Base-by-base conservation (phyloP, 176 grass and related monocot species). In the Carex pumila region DNA sequence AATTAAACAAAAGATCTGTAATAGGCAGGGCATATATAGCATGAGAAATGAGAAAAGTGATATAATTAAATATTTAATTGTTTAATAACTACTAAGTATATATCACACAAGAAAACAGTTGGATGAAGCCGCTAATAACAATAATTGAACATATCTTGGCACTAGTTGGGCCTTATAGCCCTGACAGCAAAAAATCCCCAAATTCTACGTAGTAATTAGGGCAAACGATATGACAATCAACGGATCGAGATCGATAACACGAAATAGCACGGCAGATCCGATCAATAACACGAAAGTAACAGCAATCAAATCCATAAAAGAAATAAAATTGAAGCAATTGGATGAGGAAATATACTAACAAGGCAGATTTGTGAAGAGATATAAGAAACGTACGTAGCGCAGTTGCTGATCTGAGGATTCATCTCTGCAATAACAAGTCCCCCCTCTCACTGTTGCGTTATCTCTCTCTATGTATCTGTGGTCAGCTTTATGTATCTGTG, bases 211-310 rank as follows among this genome's bases (percentile, higher is more conserved):
- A 55, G 13, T 47, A 82, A 82, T 37, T 43, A 81, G 18, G 58
- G 13, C n/a, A 62, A 81, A 21, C 58, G 58, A 32, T 10, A 49
- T 8, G n/a, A 63, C 34, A 63, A 81, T 64, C 41, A 65, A 83
- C 13, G 61, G 62, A 83, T 83, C 81, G 41, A 68, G 81, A 83
- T 83, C 61, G 4, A 83, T 83, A 83, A 69, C 81, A 83, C 19
- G 18, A 83, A 83, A 65, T 17, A 83, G 17, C 61, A 83, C 61
- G 10, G 31, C 79, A 81, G 79, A 83, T 50, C 81, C 39, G n/a
- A 83, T 83, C 81, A 83, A 69, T 3, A 83, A 32, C 41, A 64
- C 12, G 45, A 68, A 45, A 66, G 21, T 66, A 18, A 29, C 81
- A 22, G 45, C 81, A 25, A 69, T 31, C 81, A 83, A 52, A 53